A percentile compares a stretch with the other conserved stretches of the same genome.
phyloP scores from a whole-genome alignment of 2,329 filamentous ascomycete genomes.

The Monosporascus sp. region DNA sequence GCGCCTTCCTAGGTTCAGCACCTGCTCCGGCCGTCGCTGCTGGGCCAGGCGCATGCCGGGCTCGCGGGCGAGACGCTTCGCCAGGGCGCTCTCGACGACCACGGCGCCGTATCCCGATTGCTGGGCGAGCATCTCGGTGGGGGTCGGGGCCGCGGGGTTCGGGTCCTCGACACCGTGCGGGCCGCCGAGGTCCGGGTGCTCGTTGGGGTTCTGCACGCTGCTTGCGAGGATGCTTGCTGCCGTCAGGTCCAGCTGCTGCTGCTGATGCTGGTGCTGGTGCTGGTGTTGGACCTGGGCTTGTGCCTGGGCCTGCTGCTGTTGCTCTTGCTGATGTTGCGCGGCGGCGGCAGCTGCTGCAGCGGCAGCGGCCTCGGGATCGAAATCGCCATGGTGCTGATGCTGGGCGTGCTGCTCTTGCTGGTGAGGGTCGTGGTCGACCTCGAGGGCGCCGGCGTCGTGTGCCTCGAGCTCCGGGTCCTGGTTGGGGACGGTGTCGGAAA shows the following conservation, averaged over 20 bases:
- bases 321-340: constrained; percentile 26
- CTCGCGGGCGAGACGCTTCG: constrained; percentile 48
- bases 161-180: constrained; percentile 14
- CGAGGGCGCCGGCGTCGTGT: constrained; percentile 18
- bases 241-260: constrained; percentile 26
- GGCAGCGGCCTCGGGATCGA: constrained; percentile 24
- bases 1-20: constrained; percentile 49
- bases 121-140: constrained; percentile 41
- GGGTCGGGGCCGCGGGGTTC: constrained; percentile 23
- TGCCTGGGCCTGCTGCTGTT: constrained; percentile 24
- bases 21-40: constrained; percentile 49
- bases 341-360: constrained; percentile 29
- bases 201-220: constrained; percentile 24
- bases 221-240: constrained; percentile 26
- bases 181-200: constrained; percentile 24
- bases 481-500: constrained; percentile 27
- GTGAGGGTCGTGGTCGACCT: constrained; percentile 14
- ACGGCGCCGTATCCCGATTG: constrained; percentile 43
- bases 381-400: constrained; percentile 18
- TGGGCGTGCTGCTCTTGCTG: constrained; percentile 17
- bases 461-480: constrained; percentile 26
- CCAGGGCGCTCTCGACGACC: constrained; percentile 48
- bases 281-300: constrained; percentile 3
- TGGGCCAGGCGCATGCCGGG: constrained; percentile 43
- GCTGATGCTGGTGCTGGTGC: constrained; percentile 26